Base-by-base conservation (phyloP, 2,329 filamentous ascomycete genomes). In the Trichoderma hamatum region DNA sequence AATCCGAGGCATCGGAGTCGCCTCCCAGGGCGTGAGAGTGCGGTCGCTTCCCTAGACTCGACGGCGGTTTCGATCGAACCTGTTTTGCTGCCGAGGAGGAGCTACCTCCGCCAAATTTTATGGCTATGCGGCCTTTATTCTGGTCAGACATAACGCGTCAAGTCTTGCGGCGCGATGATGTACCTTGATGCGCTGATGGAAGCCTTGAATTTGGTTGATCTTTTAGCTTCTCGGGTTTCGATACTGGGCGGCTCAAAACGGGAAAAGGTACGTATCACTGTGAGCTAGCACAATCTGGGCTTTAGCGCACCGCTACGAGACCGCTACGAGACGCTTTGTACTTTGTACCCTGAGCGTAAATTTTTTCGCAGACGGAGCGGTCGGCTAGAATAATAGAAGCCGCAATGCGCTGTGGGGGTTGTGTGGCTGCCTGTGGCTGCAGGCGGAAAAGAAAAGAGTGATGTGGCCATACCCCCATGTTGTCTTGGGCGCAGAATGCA, bases 11-110 rank as follows among this genome's bases (percentile, higher is more conserved):
- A 59, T 82, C 83, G 51, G 80, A 83, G 71, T 78, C 80, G 69
- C 79, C 78, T 60, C 78, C 78, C 14, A 84, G 77, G 24, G 81
- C 81, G 70, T 80, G 79, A 69, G 80, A 72, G 70, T 84, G 81
- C 54, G 80, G 76, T 21, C 84, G 82, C 74, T 87, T 87, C 70
- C 85, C 85, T 16, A 87, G 76, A 4, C 78, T 74, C 4, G 84
- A 84, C 0, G 84, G 83, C 3, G 82, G 82, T 19, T 78, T 75
- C 10, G 77, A 73, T 19, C 78, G 79, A 24, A 74, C 71, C 30
- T 73, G 70, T 30, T 63, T 68, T 46, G 77, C 78, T 69, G 73
- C 72, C 73, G 71, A 63, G 71, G 77, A 74, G n/a, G 77, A 75
- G 21, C 75, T 70, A 11, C 73, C 58, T 7, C 77, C 71, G 43